Conservation (phyloP, 2,329 filamentous ascomycete species). For the Lecanicillium sp. region DNA sequence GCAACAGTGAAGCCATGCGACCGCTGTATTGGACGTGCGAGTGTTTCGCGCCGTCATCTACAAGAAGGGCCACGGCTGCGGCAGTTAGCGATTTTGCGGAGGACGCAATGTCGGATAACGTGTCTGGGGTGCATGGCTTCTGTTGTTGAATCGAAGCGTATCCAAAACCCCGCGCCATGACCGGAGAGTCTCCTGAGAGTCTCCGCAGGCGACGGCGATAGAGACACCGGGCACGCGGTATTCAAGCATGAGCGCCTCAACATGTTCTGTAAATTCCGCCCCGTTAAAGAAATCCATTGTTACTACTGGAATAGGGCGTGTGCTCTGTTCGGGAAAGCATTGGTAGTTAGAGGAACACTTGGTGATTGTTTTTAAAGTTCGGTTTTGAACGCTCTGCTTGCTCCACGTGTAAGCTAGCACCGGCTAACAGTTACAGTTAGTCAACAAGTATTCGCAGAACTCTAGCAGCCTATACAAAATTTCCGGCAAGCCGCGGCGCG, state of each 20-base stretch:
- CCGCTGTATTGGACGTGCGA: constrained; percentile 20
- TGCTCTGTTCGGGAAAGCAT: no score
- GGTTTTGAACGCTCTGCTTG: no score
- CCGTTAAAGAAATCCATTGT: background rate
- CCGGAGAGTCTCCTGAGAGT: background rate
- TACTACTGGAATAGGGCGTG: no score
- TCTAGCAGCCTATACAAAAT: no score
- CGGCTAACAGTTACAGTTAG: no score
- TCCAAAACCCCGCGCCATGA: constrained; percentile 17
- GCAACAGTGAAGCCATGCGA: constrained; percentile 19
- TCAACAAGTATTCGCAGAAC: no score
- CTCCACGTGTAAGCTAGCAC: no score
- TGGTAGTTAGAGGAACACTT: no score
- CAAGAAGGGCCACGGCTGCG: constrained; percentile 19
- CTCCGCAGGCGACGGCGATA: constrained; percentile 17
- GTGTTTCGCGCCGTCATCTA: constrained; percentile 18
- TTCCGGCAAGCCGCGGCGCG: no score
- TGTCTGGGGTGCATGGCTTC: constrained; percentile 19
- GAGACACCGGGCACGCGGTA: constrained; percentile 20
- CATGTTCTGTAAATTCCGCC: background rate
- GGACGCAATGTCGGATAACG: constrained; percentile 23
- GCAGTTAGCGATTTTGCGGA: constrained; percentile 23
- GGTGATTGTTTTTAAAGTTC: no score
- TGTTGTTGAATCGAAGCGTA: constrained; percentile 16
- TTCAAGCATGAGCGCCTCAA: constrained; percentile 17